phyloP scores from a whole-genome alignment of 2,329 filamentous ascomycete species.

The Verticillium zaregamsianum region DNA sequence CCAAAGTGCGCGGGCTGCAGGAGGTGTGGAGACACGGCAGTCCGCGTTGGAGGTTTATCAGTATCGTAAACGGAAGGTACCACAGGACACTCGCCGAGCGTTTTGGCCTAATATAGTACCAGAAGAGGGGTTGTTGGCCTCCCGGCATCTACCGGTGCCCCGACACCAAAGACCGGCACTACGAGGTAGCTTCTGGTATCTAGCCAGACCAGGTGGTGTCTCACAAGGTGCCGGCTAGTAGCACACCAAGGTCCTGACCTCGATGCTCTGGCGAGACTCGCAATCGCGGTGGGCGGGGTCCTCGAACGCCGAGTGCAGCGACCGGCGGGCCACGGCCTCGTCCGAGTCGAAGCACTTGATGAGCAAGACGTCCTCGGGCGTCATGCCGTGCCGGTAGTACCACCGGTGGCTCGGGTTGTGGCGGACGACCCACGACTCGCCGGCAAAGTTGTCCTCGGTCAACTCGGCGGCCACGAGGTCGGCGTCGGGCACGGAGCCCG shows the following conservation, averaged over 20 bases:
- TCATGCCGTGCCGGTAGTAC: conserved; percentile 49
- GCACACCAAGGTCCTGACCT: conserved; percentile 65
- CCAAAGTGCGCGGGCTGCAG: too few relatives aligned
- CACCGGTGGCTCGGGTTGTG: conserved; percentile 40
- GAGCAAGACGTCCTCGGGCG: conserved; percentile 48
- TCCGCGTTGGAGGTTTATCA: too few relatives aligned
- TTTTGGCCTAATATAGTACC: too few relatives aligned
- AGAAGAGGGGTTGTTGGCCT: too few relatives aligned
- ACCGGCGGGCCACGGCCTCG: conserved; percentile 43
- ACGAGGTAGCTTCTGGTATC: too few relatives aligned
- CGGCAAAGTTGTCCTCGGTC: conserved; percentile 43
- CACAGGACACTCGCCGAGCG: too few relatives aligned
- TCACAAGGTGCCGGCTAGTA: conserved; percentile 13
- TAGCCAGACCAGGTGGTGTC: too few relatives aligned
- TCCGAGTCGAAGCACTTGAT: conserved; percentile 64
- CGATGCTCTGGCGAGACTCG: conserved; percentile 62
- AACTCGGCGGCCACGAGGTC: conserved; percentile 46
- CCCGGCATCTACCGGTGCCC: too few relatives aligned
- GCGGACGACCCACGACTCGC: conserved; percentile 43
- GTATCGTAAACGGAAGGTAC: too few relatives aligned
- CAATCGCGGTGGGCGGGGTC: conserved; percentile 49
- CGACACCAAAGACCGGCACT: too few relatives aligned
- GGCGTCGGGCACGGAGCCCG: conserved; percentile 41
- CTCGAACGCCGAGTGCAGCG: conserved; percentile 47
- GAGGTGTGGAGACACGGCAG: too few relatives aligned